Conservation (phyloP, 2,329 filamentous ascomycete genomes). For the Ophidiomyces ophidiicola region DNA sequence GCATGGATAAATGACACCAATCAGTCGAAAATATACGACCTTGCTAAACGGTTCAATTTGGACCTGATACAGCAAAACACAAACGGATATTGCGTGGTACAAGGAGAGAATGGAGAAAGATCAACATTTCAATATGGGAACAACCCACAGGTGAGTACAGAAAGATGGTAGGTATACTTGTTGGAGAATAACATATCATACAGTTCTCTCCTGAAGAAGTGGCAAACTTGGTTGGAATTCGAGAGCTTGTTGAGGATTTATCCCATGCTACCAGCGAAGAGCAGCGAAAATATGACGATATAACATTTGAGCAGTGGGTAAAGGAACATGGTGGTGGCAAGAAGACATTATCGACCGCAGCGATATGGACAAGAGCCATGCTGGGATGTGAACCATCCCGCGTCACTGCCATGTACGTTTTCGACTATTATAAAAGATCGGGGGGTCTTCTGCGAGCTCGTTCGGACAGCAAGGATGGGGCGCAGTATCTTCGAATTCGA, state of each 20-base stretch:
- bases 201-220: conserved; percentile 1
- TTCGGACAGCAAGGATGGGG: conserved; percentile 27
- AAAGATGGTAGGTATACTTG: too few relatives aligned
- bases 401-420: conserved; percentile 29
- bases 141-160: conserved; percentile 21
- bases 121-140: conserved; percentile 26
- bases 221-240: conserved; percentile 6
- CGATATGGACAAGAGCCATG: conserved; percentile 30
- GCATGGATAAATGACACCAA: conserved; percentile 30
- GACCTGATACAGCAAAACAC: conserved; percentile 24
- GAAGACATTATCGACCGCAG: conserved; percentile 26
- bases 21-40: conserved; percentile 22
- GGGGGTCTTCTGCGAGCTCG: conserved; percentile 26
- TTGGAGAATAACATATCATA: too few relatives aligned
- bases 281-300: conserved; percentile 22
- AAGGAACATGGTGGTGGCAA: conserved; percentile 23
- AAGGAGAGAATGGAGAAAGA: conserved; percentile 18
- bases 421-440: conserved; percentile 31
- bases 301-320: conserved; percentile 28
- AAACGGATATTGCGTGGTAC: conserved; percentile 22
- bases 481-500: conserved; percentile 27
- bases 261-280: not conserved
- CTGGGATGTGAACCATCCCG: conserved; percentile 29
- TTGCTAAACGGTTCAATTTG: conserved; percentile 22
- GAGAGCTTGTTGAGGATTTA: conserved; percentile 6